Percentiles rank a stretch among this genome's conserved stretches.
Conservation (phyloP, 768 basidiomycete genomes). For the Dacryopinax spathularia region DNA sequence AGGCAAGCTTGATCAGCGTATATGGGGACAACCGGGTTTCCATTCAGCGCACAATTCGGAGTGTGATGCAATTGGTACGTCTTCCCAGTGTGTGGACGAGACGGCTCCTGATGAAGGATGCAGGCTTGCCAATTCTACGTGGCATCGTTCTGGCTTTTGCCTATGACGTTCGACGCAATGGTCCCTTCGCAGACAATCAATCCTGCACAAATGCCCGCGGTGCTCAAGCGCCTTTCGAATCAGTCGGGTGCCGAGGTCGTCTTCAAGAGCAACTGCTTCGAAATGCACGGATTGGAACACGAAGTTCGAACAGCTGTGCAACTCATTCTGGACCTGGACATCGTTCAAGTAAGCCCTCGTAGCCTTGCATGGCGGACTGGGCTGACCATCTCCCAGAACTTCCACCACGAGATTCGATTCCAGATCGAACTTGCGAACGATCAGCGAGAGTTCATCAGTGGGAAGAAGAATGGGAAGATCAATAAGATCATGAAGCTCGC, state of each 20-base stretch:
- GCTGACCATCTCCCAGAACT: constrained; percentile 37
- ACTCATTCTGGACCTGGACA: constrained; percentile 79
- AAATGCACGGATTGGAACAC: constrained; percentile 85
- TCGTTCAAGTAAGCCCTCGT: constrained; percentile 55
- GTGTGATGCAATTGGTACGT: constrained; percentile 87
- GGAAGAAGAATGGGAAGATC: constrained; percentile 99
- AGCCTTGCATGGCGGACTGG: not conserved
- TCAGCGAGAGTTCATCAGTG: constrained; percentile 95
- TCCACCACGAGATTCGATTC: constrained; percentile 95
- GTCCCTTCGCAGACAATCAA: constrained; percentile 64
- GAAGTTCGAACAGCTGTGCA: constrained; percentile 76
- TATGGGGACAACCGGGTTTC: constrained; percentile 89
- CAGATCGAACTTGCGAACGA: constrained; percentile 96
- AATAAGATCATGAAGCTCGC: constrained; percentile 99
- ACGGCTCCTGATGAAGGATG: not conserved
- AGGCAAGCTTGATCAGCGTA: constrained; percentile 82
- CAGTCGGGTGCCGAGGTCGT: constrained; percentile 85
- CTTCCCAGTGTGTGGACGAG: not conserved
- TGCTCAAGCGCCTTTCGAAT: constrained; percentile 76
- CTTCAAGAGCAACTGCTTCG: constrained; percentile 94
- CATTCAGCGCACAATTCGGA: constrained; percentile 84
- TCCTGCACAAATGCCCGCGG: constrained; percentile 62
- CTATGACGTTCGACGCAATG: constrained; percentile 82
- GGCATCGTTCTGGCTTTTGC: constrained; percentile 93
- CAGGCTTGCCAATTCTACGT: constrained; percentile 92